Conservation (phyloP, 371 early-diverging fungal genomes). For the Coemansia sp. region DNA sequence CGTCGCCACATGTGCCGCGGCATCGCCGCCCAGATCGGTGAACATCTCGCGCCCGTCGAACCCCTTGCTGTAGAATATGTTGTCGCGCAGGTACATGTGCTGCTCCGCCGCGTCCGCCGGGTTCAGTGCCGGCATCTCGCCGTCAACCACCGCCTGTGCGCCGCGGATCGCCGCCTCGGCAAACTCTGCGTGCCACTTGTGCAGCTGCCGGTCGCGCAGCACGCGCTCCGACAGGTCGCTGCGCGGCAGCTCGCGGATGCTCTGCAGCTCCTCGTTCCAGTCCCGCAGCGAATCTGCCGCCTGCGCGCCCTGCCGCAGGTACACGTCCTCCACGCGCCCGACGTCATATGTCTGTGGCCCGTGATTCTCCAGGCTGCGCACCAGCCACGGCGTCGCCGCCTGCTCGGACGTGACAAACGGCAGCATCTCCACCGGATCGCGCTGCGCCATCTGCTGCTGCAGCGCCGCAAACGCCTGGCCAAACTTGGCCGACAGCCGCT, state of each 20-base stretch:
- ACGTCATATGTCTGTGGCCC: conserved; percentile 36
- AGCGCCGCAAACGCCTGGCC: conserved; percentile 63
- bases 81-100: conserved; percentile 92
- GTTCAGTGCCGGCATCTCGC: conserved; percentile 77
- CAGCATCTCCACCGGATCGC: conserved; percentile 81
- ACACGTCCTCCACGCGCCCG: conserved; percentile 37
- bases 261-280: conserved; percentile 96
- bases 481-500: conserved; percentile 71
- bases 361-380: conserved; percentile 43
- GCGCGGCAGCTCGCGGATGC: conserved; percentile 81
- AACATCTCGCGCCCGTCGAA: conserved; percentile 86
- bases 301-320: conserved; percentile 38
- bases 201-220: conserved; percentile 77
- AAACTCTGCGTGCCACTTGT: conserved; percentile 86
- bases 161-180: conserved; percentile 86
- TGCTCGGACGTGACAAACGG: conserved; percentile 63
- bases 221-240: conserved; percentile 80
- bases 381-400: conserved; percentile 82
- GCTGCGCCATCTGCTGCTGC: conserved; percentile 63
- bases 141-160: conserved; percentile 80
- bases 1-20: conserved; percentile 89
- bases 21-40: conserved; percentile 82
- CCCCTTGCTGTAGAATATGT: conserved; percentile 92
- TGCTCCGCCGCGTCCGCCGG: conserved; percentile 73
- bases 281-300: conserved; percentile 79